Conservation (phyloP, 805 yeast species). For the Candida golubevii region DNA sequence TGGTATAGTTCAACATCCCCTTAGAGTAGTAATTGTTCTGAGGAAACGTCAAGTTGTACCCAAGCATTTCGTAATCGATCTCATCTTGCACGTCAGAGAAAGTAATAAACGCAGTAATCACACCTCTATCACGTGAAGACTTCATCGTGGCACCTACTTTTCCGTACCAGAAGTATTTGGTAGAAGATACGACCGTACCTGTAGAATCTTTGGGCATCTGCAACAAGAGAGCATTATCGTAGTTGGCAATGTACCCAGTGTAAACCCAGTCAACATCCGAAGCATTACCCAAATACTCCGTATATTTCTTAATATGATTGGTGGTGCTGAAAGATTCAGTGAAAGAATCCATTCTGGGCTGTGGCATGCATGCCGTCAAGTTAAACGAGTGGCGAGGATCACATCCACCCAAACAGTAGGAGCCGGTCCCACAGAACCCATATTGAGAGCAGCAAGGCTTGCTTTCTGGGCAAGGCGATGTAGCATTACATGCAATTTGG, state of each 20-base stretch:
- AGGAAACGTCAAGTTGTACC: conserved; percentile 59
- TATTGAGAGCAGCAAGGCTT: conserved; percentile 83
- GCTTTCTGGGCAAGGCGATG: conserved; percentile 63
- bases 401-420: conserved; percentile 82
- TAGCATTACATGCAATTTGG: conserved; percentile 45
- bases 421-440: conserved; percentile 78
- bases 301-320: conserved; percentile 22
- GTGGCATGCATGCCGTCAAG: conserved; percentile 74
- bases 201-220: conserved; percentile 74
- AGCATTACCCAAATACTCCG: conserved; percentile 65
- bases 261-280: conserved; percentile 65
- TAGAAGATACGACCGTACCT: conserved; percentile 79
- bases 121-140: conserved; percentile 75
- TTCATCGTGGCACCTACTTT: conserved; percentile 65
- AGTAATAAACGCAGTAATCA: conserved; percentile 74
- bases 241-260: conserved; percentile 50
- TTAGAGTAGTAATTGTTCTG: conserved; percentile 81
- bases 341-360: conserved; percentile 64
- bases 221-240: conserved; percentile 51
- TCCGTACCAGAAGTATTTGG: conserved; percentile 86
- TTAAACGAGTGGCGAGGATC: conserved; percentile 68
- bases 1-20: conserved; percentile 66
- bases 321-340: conserved; percentile 38
- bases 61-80: conserved; percentile 84
- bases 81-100: conserved; percentile 87